These are phyloP conservation scores for Zelonia costaricensis DNA, from an alignment of 208 protist genomes.

Conservation along the genomic window DNA sequence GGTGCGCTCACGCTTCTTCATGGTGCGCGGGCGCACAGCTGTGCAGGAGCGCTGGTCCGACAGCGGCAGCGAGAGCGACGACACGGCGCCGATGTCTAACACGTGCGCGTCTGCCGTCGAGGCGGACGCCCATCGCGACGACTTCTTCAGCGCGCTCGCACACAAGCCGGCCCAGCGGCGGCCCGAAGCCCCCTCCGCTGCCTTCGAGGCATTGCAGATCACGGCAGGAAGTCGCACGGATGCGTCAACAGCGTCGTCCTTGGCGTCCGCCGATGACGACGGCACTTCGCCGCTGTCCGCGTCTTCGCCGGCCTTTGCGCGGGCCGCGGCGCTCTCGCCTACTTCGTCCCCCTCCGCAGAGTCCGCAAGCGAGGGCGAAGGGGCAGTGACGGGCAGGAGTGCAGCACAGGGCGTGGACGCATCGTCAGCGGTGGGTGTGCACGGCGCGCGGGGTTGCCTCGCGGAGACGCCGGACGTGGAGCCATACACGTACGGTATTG, in stretches of 20 bases:
- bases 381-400: background rate
- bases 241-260: too few species aligned
- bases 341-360: background rate
- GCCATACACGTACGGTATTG: conserved; percentile 4
- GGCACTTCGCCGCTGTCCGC: too few species aligned
- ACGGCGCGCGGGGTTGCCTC: background rate
- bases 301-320: too few species aligned
- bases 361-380: background rate
- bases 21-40: conserved; percentile 28
- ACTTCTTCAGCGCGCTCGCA: too few species aligned
- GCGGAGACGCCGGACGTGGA: conserved; percentile 9
- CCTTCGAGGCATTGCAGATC: too few species aligned
- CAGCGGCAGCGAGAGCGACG: conserved; percentile 23
- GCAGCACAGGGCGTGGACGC: background rate
- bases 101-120: background rate
- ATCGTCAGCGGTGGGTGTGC: background rate
- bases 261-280: too few species aligned
- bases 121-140: too few species aligned
- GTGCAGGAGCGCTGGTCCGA: conserved; percentile 35
- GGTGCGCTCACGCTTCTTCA: conserved; percentile 72
- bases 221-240: too few species aligned
- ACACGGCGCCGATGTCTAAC: too few species aligned
- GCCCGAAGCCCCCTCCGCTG: too few species aligned
- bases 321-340: too few species aligned
- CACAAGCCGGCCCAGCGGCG: too few species aligned